Percentiles rank a stretch among this genome's conserved stretches.
These are phyloP conservation scores for Puccinia brachypodii DNA, from an alignment of 1,284 basidiomycete species.

Conservation along the genomic window DNA sequence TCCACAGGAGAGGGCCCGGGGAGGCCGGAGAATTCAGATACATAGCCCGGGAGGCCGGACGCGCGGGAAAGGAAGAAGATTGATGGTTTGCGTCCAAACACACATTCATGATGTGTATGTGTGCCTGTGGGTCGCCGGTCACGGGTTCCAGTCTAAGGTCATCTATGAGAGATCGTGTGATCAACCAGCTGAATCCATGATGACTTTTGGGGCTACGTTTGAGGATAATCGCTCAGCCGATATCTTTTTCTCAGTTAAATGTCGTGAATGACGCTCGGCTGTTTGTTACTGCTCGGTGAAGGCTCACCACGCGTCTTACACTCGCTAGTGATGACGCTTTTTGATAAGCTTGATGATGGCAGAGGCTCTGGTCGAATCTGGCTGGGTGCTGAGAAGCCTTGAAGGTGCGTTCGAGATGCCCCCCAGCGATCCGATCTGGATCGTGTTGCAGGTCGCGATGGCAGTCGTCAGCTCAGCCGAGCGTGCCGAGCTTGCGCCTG, in stretches of 20 bases:
- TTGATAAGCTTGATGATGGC: too few species aligned
- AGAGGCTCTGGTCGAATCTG: too few species aligned
- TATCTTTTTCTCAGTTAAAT: neutral
- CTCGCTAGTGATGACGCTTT: too few species aligned
- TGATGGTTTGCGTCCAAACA: neutral
- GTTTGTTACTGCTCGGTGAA: too few species aligned
- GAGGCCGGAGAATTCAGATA: neutral
- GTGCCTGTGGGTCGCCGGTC: neutral
- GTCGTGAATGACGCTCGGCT: too few species aligned
- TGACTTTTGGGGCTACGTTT: neutral
- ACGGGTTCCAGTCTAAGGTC: too few species aligned
- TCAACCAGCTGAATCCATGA: neutral
- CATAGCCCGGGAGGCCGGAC: neutral
- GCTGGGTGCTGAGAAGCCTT: too few species aligned
- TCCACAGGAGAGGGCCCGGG: neutral
- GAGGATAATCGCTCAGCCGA: neutral
- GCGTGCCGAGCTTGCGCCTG: neutral
- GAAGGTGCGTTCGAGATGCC: too few species aligned
- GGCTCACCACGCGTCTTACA: too few species aligned
- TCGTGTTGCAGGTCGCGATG: too few species aligned
- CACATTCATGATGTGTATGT: neutral
- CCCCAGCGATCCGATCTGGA: too few species aligned
- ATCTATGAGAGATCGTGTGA: neutral
- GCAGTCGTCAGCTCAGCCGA: neutral
- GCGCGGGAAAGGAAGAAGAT: neutral